A percentile compares a stretch with the other conserved stretches of the same genome.
phyloP scores from a whole-genome alignment of 768 basidiomycete species.

The Hypsizygus marmoreus region DNA sequence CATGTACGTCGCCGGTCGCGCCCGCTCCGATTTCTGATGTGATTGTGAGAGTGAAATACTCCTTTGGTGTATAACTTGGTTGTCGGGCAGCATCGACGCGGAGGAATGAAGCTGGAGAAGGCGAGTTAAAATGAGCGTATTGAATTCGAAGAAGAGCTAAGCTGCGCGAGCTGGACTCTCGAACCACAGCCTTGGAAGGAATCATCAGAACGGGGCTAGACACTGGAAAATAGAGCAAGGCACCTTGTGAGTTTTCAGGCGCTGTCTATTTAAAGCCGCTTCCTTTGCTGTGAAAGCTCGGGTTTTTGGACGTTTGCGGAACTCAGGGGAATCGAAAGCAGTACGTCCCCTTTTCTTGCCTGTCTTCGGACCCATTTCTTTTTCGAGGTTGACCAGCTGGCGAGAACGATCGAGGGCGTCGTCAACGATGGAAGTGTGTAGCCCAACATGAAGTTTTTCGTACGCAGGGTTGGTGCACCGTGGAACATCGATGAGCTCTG shows the following conservation, averaged over 20 bases:
- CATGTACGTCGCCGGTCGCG: slow-evolving; percentile 15
- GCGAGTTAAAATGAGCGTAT: slow-evolving; percentile 11
- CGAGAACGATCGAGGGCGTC: slow-evolving; percentile 16
- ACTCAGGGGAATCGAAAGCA: no score
- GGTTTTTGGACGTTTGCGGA: no score
- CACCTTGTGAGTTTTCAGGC: no score
- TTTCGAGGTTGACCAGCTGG: slow-evolving; percentile 3
- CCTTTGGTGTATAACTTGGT: background rate
- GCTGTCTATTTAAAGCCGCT: no score
- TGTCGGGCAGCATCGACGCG: background rate
- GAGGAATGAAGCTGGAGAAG: slow-evolving; percentile 7
- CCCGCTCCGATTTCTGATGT: slow-evolving; percentile 10
- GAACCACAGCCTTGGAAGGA: background rate
- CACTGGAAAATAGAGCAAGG: no score
- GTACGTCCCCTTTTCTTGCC: background rate
- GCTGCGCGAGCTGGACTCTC: background rate
- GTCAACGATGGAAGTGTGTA: slow-evolving; percentile 15
- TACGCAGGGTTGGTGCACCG: slow-evolving; percentile 14
- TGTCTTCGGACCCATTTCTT: background rate
- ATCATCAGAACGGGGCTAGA: no score
- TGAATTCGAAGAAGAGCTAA: slow-evolving; percentile 8
- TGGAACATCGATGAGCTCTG: slow-evolving; percentile 16
- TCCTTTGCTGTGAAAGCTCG: no score
- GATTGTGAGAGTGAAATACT: slow-evolving; percentile 11
- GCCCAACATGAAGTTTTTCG: slow-evolving; percentile 16